Evolutionary conservation across 805 yeast species (phyloP).

Genomic region (Zygoascus flipseniorum): DNA sequence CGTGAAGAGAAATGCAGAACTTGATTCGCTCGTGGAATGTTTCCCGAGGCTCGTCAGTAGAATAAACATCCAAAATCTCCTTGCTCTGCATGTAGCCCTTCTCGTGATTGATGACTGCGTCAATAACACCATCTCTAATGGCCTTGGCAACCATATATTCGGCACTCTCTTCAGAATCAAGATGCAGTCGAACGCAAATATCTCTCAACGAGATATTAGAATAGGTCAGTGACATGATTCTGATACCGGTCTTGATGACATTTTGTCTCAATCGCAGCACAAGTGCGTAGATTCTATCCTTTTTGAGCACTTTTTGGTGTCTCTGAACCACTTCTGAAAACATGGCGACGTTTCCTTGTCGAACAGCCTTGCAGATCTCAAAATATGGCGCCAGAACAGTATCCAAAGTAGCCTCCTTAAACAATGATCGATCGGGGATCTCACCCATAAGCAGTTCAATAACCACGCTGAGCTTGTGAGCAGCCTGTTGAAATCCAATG

Average conservation of each 20-base stretch:
- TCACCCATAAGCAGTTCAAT: slow-evolving; percentile 95
- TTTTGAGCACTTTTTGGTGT: slow-evolving; percentile 53
- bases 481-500: slow-evolving; percentile 79
- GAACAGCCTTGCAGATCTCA: slow-evolving; percentile 83
- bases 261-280: slow-evolving; percentile 89
- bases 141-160: slow-evolving; percentile 97
- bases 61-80: slow-evolving; percentile 78
- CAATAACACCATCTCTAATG: slow-evolving; percentile 94
- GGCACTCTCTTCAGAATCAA: slow-evolving; percentile 91
- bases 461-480: slow-evolving; percentile 77
- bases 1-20: slow-evolving; percentile 83
- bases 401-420: slow-evolving; percentile 55
- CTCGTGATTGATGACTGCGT: slow-evolving; percentile 86
- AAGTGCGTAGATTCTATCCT: slow-evolving; percentile 75
- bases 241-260: slow-evolving; percentile 94
- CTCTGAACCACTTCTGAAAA: slow-evolving; percentile 64
- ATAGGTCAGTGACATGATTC: slow-evolving; percentile 86
- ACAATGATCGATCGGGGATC: slow-evolving; percentile 79
- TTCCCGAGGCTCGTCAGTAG: slow-evolving; percentile 76
- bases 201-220: slow-evolving; percentile 86
- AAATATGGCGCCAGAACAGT: slow-evolving; percentile 70
- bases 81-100: slow-evolving; percentile 85
- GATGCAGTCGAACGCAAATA: slow-evolving; percentile 82
- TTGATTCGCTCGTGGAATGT: slow-evolving; percentile 89
- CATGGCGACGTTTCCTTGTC: slow-evolving; percentile 77